phyloP scores from a whole-genome alignment of 495 filamentous ascomycete species.

The Trichoderma parareesei region DNA sequence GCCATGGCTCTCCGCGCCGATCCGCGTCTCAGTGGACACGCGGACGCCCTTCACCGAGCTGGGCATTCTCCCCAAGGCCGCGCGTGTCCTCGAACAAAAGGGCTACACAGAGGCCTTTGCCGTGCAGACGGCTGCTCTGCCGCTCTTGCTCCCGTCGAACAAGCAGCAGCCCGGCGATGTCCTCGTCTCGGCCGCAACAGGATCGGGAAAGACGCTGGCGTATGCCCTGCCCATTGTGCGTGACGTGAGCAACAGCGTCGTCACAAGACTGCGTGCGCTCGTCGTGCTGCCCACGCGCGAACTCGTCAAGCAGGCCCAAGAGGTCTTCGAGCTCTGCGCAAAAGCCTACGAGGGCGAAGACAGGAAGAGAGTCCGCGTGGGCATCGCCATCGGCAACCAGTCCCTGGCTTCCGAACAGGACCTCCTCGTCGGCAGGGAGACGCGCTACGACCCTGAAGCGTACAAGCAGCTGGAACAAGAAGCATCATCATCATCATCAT shows the following conservation, averaged over 20 bases:
- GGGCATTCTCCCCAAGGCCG: conserved; percentile 25
- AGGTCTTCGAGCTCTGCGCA: conserved; percentile 60
- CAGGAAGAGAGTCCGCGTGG: conserved; percentile 62
- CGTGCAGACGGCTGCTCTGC: conserved; percentile 64
- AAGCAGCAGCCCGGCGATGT: conserved; percentile 65
- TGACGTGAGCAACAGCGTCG: conserved; percentile 9
- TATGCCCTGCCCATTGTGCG: conserved; percentile 68
- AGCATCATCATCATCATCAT: conserved; percentile 50
- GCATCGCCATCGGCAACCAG: conserved; percentile 71
- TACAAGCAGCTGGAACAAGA: conserved; percentile 66
- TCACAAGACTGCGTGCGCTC: conserved; percentile 9
- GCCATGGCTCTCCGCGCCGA: conserved; percentile 62
- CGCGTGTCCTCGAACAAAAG: conserved; percentile 46
- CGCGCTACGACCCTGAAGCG: conserved; percentile 33
- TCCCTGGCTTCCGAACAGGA: conserved; percentile 67
- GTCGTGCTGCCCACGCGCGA: conserved; percentile 13
- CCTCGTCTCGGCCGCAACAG: conserved; percentile 74
- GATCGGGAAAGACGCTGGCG: conserved; percentile 77
- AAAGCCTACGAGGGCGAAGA: conserved; percentile 34
- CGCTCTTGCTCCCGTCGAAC: conserved; percentile 67
- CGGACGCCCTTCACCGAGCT: conserved; percentile 52
- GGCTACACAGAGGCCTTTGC: conserved; percentile 65
- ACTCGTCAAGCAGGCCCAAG: conserved; percentile 53
- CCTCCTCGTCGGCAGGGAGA: conserved; percentile 52
- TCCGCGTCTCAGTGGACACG: conserved; percentile 46